These are phyloP conservation scores for Kodamaea neixiangensis DNA, from an alignment of 805 yeast genomes.

Conservation along the genomic window DNA sequence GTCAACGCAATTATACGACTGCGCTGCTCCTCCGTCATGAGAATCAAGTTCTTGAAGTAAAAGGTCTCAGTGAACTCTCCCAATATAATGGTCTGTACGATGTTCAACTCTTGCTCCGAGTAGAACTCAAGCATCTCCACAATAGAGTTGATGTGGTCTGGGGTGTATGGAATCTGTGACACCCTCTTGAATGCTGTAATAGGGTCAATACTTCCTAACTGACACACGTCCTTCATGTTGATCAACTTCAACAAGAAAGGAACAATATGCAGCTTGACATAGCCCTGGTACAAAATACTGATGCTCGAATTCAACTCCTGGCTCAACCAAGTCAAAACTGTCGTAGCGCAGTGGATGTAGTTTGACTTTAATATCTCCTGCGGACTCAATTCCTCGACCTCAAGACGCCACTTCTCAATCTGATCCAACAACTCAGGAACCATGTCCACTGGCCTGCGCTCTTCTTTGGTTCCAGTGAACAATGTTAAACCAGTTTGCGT, in stretches of 20 bases:
- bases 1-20: constrained; percentile 52
- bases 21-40: constrained; percentile 51
- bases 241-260: constrained; percentile 70
- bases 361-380: constrained; percentile 60
- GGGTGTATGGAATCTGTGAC: constrained; percentile 42
- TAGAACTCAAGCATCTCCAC: constrained; percentile 44
- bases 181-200: constrained; percentile 44
- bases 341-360: constrained; percentile 65
- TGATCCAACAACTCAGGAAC: constrained; percentile 47
- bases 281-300: constrained; percentile 54
- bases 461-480: constrained; percentile 18
- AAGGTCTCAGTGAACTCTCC: constrained; percentile 72
- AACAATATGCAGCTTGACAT: constrained; percentile 50
- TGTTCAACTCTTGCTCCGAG: constrained; percentile 29
- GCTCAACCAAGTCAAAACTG: constrained; percentile 61
- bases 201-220: constrained; percentile 62
- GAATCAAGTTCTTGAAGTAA: constrained; percentile 66
- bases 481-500: constrained; percentile 34
- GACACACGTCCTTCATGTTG: constrained; percentile 77
- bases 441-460: constrained; percentile 30
- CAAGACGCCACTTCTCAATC: constrained; percentile 45
- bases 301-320: constrained; percentile 55
- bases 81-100: constrained; percentile 59
- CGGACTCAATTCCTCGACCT: constrained; percentile 40
- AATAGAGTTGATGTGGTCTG: constrained; percentile 22